phyloP scores from a whole-genome alignment of 2,329 filamentous ascomycete species.

The Alternaria hordeiaustralica region DNA sequence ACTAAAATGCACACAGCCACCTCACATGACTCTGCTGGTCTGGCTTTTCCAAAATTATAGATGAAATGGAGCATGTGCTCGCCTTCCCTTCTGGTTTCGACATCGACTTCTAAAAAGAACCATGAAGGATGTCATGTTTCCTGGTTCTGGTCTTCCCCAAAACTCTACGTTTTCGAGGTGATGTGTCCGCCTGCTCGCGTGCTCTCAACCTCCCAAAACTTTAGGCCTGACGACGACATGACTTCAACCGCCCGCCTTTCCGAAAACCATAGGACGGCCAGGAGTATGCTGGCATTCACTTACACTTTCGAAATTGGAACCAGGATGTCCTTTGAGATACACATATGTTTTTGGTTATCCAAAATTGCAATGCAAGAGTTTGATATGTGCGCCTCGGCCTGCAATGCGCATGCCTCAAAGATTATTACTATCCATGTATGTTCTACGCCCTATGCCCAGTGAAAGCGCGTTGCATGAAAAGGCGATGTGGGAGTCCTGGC shows the following conservation, averaged over 20 bases:
- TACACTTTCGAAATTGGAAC: rapidly evolving
- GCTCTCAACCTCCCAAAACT: background rate
- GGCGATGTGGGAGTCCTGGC: background rate
- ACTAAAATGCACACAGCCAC: too few relatives aligned
- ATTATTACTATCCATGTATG: background rate
- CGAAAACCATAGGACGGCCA: background rate
- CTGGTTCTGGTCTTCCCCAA: too few relatives aligned
- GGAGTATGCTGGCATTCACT: background rate
- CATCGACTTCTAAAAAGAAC: too few relatives aligned
- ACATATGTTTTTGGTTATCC: rapidly evolving
- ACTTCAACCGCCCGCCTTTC: background rate
- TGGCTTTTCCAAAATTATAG: too few relatives aligned
- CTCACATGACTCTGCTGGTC: too few relatives aligned
- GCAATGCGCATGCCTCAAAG: background rate
- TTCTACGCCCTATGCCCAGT: background rate
- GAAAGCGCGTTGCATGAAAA: background rate
- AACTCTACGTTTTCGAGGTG: too few relatives aligned
- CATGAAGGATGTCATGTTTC: too few relatives aligned
- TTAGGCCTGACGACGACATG: background rate
- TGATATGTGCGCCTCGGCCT: background rate
- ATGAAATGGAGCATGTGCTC: too few relatives aligned
- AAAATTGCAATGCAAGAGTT: rapidly evolving
- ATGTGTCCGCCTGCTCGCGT: too few relatives aligned
- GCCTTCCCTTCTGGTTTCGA: too few relatives aligned
- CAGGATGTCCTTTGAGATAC: rapidly evolving